phyloP scores from a whole-genome alignment of 108 stramenopile genomes.

The Aurantiochytrium sp. region DNA sequence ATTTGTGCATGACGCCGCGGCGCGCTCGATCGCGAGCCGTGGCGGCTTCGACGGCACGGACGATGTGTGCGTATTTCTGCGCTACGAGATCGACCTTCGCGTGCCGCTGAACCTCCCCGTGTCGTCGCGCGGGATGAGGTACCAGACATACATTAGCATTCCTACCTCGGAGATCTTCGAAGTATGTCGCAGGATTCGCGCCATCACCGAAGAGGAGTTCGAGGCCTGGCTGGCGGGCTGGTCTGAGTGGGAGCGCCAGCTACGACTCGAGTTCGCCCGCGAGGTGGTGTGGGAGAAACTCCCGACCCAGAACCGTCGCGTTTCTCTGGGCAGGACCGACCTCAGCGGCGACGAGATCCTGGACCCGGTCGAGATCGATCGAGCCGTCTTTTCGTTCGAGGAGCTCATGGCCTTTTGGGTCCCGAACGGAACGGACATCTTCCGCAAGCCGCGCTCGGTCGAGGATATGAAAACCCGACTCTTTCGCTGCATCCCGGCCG shows the following conservation, averaged over 20 bases:
- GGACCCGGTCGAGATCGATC: not conserved
- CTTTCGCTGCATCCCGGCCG: not conserved
- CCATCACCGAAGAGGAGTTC: not conserved
- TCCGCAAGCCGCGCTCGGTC: not conserved
- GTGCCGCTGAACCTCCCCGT: not conserved
- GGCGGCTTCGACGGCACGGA: not conserved
- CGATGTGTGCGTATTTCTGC: not conserved
- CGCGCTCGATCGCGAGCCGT: not conserved
- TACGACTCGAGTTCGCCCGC: not conserved
- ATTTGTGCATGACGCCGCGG: not conserved
- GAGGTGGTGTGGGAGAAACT: not conserved
- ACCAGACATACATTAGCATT: not conserved
- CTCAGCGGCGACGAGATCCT: not conserved
- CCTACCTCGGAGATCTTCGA: not conserved
- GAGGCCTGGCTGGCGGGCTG: not conserved
- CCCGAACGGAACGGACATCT: not conserved
- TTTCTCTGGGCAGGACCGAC: not conserved
- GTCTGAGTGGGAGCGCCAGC: conserved; percentile 12
- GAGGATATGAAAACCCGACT: not conserved
- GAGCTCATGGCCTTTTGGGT: not conserved
- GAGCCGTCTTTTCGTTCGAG: not conserved
- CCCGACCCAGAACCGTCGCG: not conserved
- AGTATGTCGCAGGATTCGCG: not conserved
- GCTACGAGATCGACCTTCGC: not conserved
- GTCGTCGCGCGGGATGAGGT: not conserved